Evolutionary conservation across 108 stramenopile species (phyloP).

Genomic region (Schizochytrium sp.): DNA sequence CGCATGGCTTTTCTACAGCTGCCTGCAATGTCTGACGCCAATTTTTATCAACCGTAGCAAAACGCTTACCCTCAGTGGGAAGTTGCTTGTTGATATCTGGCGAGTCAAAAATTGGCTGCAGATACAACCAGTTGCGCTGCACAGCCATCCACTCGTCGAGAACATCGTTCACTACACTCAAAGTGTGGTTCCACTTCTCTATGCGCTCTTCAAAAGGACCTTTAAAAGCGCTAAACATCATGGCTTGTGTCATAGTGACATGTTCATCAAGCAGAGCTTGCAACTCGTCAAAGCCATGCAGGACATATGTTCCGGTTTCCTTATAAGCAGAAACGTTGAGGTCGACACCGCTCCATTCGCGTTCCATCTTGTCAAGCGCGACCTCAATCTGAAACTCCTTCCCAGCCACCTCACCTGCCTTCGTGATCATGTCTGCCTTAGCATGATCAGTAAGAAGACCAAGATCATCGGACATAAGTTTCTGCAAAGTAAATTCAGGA

Average conservation of each 20-base stretch:
- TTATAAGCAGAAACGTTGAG: slow-evolving; percentile 74
- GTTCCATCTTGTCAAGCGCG: slow-evolving; percentile 78
- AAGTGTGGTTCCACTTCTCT: slow-evolving; percentile 69
- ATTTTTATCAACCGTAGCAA: slow-evolving; percentile 81
- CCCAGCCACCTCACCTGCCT: slow-evolving; percentile 77
- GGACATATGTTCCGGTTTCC: slow-evolving; percentile 78
- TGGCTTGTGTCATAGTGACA: slow-evolving; percentile 77
- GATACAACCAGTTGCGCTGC: slow-evolving; percentile 82
- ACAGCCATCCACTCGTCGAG: slow-evolving; percentile 76
- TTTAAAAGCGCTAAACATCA: slow-evolving; percentile 80
- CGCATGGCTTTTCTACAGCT: slow-evolving; percentile 66
- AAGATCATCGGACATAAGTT: slow-evolving; percentile 69
- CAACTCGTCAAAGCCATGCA: slow-evolving; percentile 77
- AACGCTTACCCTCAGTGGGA: slow-evolving; percentile 78
- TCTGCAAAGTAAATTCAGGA: slow-evolving; percentile 72
- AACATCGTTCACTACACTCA: slow-evolving; percentile 68
- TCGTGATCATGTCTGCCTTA: slow-evolving; percentile 70
- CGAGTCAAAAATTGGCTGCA: slow-evolving; percentile 82
- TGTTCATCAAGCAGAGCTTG: slow-evolving; percentile 78
- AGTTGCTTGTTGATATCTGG: slow-evolving; percentile 83
- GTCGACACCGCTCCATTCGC: slow-evolving; percentile 71
- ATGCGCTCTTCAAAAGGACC: slow-evolving; percentile 78
- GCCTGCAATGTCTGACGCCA: slow-evolving; percentile 76
- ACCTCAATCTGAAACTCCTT: slow-evolving; percentile 81
- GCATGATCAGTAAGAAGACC: slow-evolving; percentile 65